Base-by-base conservation (phyloP, 176 grass and related monocot species). In the Canna indica region DNA sequence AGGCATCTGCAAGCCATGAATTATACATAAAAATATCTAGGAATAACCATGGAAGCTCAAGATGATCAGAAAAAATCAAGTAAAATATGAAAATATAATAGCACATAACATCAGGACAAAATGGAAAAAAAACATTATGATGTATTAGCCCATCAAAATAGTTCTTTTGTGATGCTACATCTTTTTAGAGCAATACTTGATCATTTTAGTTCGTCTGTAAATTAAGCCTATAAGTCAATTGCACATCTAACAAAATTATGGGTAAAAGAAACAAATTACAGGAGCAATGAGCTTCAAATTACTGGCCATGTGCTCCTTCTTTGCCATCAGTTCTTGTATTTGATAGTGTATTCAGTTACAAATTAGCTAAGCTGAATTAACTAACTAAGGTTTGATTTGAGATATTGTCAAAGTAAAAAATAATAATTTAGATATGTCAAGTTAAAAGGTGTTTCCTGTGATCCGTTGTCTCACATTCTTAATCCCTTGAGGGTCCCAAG, bases 1-100 rank as follows among this genome's bases (percentile, higher is more conserved):
- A 97, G 69, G 76, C 73, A 83, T 97, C 89, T 97, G 84, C 71
- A 85, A 1, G 10, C 64, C 71, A 57, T 47, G 71, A 36, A 17
- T 68, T 2, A 73, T 48, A 72, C 32, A 30, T 20, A 33, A 48
- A 30, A 50, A 30, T 5, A 48, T 70, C 46, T n/a, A 71, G 45
- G 10, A 71, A 34, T 5, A 53, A 71, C 17, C 46, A 24, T 3
- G 20, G 22, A 59, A 41, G 22, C 6, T 14, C 36, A 38, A 67
- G 16, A 29, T 59, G 2, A 31, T 0, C 7, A 60, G 27, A 31
- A 60, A 12, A 67, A 41, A n/a, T n/a, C n/a, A n/a, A n/a, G n/a
- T 41, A 5, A 41, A 3, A 12, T 42, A 11, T 67, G 36, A 67
- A 17, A 10, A 2, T 64, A 33, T 12, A 34, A 36, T 67, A 67